These are phyloP conservation scores for Dalbergia cochinchinensis DNA, from an alignment of 306 rosid species.

Conservation along the genomic window DNA sequence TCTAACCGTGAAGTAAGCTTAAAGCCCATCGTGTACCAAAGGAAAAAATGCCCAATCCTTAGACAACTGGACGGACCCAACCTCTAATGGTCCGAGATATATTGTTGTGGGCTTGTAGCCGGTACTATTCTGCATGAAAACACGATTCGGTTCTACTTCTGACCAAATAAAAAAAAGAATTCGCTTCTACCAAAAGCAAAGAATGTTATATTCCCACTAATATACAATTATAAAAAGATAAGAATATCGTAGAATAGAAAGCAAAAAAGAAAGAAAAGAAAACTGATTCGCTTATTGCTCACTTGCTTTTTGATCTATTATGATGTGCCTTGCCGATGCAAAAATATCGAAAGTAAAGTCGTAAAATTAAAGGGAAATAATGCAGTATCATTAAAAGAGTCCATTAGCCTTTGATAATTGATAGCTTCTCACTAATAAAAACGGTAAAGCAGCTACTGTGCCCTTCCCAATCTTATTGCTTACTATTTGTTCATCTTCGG, in stretches of 20 bases:
- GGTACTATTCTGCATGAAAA: too few relatives aligned
- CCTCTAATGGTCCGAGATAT: neutral
- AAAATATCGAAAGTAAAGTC: neutral
- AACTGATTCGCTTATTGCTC: neutral
- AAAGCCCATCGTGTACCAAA: neutral
- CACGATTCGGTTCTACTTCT: too few relatives aligned
- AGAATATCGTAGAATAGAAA: neutral
- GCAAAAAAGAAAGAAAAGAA: neutral
- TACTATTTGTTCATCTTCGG: neutral
- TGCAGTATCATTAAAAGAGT: neutral
- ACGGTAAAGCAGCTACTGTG: neutral
- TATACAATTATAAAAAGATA: neutral
- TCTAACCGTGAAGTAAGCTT: too few relatives aligned
- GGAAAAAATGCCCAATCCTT: neutral
- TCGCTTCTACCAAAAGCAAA: conserved; percentile 30
- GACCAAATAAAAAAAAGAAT: neutral
- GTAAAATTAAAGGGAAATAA: neutral
- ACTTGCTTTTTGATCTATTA: neutral
- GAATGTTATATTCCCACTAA: neutral
- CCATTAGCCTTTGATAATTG: neutral
- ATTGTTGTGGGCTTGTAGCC: neutral
- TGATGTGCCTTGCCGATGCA: neutral
- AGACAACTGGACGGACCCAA: neutral
- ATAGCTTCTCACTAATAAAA: conserved; percentile 13
- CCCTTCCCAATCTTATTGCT: neutral